Evolutionary conservation across 495 filamentous ascomycete species (phyloP), one percentile per base, ranked within the genome.

Genomic region (Aspergillus steynii): DNA sequence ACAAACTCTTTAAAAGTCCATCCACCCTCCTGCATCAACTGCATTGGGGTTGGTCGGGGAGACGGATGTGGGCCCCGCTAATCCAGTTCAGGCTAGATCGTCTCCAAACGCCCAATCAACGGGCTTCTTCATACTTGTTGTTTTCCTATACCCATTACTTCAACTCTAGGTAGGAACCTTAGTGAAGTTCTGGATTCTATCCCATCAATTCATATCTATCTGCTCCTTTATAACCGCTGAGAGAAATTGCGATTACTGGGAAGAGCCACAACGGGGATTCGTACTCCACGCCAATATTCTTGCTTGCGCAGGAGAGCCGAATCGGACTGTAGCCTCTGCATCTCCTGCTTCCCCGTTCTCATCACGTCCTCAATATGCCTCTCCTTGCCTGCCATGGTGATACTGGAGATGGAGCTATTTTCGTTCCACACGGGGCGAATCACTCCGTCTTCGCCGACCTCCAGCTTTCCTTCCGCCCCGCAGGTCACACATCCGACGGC

Each of bases 381-480:
- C 31, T 25, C 15, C 32, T 55, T 55, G 20, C 53, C 53, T 42
- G 15, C 32, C 29, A 56, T 56, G n/a, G 37, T 56, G 37, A 56
- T 56, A 37, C 54, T 45, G 20, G 20, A 26, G 14, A 45, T 46
- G 28, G 20, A 26, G 15, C 20, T 45, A 37, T 56, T 28, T 28
- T 8, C n/a, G 9, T 56, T 37, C 54, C 54, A 56, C 9, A 15
- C 29, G 5, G 27, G 20, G 8, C 53, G 31, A 45, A 55, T 55
- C 14, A 15, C 32, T 20, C 31, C 20, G 42, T 42, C 15, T 3
- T 37, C 14, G 5, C 29, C 31, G 6, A 55, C 34, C 29, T 37
- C 32, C 14, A 55, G 29, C 29, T 42, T 55, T 45, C 53, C 53
- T 8, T 28, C 15, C n/a, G 53, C 29, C 4, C 53, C 53, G 42